Percentiles rank a stretch among this genome's conserved stretches.
phyloP scores from a whole-genome alignment of 495 filamentous ascomycete genomes.

The Achaetomiella virescens region DNA sequence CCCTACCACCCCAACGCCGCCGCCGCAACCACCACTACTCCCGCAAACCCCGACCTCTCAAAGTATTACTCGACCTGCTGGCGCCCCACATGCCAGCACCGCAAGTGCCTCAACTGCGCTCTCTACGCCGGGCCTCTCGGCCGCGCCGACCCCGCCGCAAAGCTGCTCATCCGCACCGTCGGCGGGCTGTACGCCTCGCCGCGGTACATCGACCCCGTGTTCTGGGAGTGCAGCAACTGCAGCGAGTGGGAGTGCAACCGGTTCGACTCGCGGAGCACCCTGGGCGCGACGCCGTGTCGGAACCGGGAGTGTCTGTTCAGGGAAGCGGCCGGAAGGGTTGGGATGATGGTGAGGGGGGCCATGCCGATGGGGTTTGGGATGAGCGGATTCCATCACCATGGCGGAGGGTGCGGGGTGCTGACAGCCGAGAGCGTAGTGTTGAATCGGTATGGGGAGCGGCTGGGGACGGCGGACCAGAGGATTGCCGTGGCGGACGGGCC shows the following conservation, averaged over 20 bases:
- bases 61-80: constrained; percentile 4
- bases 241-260: constrained; percentile 25
- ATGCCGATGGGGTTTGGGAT: not conserved
- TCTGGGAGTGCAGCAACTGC: constrained; percentile 25
- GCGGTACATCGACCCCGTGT: constrained; percentile 21
- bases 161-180: constrained; percentile 17
- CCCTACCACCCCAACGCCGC: not conserved
- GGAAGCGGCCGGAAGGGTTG: not conserved
- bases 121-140: constrained; percentile 8
- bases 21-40: not conserved
- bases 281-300: constrained; percentile 15
- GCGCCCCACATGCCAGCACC: constrained; percentile 14
- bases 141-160: not conserved
- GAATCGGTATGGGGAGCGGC: constrained; percentile 26
- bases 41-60: not conserved
- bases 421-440: constrained; percentile 17
- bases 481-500: constrained; percentile 17
- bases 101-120: constrained; percentile 21
- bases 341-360: not conserved
- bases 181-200: constrained; percentile 21
- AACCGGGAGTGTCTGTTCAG: constrained; percentile 8
- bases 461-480: constrained; percentile 28
- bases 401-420: constrained; percentile 5
- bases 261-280: constrained; percentile 9
- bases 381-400: no score